These are phyloP conservation scores for Alternaria triticina DNA, from an alignment of 2,329 filamentous ascomycete genomes.

Conservation along the genomic window DNA sequence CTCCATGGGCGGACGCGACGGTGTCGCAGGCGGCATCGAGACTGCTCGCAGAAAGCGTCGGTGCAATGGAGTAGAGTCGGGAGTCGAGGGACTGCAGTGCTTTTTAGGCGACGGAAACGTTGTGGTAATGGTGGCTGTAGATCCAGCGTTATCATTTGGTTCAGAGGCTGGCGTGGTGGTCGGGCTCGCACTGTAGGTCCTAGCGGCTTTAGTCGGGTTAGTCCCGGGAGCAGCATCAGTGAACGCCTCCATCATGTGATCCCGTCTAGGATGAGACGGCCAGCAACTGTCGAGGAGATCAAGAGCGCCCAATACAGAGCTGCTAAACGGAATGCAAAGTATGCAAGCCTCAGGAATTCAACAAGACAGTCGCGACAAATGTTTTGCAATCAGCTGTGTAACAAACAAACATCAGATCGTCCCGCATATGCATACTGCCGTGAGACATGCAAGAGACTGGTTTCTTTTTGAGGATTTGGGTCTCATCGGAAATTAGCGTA, in stretches of 20 bases:
- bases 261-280: not conserved
- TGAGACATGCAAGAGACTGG: constrained; percentile 24
- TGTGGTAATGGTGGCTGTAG: constrained; percentile 8
- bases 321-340: not conserved
- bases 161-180: constrained; percentile 5
- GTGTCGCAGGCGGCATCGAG: constrained; percentile 22
- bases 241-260: constrained; percentile 20
- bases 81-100: not conserved
- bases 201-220: constrained; percentile 1
- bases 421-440: constrained; percentile 23
- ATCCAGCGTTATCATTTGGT: constrained; percentile 11
- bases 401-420: constrained; percentile 30
- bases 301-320: not conserved
- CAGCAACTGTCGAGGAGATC: constrained; percentile 1
- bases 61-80: constrained; percentile 14
- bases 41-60: constrained; percentile 24
- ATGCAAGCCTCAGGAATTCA: not conserved
- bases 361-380: constrained; percentile 7
- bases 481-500: not conserved
- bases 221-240: not conserved
- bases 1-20: constrained; percentile 18
- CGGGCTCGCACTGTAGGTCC: constrained; percentile 1
- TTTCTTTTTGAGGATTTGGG: constrained; percentile 1
- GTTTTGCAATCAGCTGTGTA: constrained; percentile 30
- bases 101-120: constrained; percentile 6